Conservation (phyloP, 2,329 filamentous ascomycete species). For the Dothideomycetidae sp. region DNA sequence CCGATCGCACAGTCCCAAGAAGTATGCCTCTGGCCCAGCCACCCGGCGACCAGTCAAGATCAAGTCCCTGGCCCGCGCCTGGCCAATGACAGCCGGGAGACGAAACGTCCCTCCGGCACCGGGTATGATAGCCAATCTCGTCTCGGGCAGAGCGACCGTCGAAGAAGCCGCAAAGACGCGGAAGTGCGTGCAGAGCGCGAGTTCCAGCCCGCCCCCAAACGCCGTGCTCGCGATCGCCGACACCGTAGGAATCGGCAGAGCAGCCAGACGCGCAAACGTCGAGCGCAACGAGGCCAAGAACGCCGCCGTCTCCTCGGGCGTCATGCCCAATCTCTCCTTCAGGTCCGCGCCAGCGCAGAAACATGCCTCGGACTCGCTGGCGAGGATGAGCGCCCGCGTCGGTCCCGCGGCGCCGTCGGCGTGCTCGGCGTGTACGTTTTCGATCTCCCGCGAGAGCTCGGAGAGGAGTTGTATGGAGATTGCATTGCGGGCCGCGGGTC, state of each 20-base stretch:
- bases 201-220: slow-evolving; percentile 84
- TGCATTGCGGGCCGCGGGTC: slow-evolving; percentile 75
- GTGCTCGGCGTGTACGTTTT: slow-evolving; percentile 47
- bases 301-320: slow-evolving; percentile 60
- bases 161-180: slow-evolving; percentile 73
- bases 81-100: slow-evolving; percentile 67
- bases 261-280: slow-evolving; percentile 59
- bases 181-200: slow-evolving; percentile 78
- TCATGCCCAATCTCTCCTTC: slow-evolving; percentile 71
- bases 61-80: slow-evolving; percentile 70
- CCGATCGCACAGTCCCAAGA: slow-evolving; percentile 79
- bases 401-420: slow-evolving; percentile 31
- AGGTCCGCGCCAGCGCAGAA: slow-evolving; percentile 94
- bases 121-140: slow-evolving; percentile 82
- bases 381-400: slow-evolving; percentile 70
- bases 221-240: slow-evolving; percentile 73
- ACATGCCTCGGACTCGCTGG: slow-evolving; percentile 68
- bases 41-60: slow-evolving; percentile 84
- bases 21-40: slow-evolving; percentile 71
- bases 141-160: slow-evolving; percentile 74
- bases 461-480: slow-evolving; percentile 67
- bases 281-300: slow-evolving; percentile 66
- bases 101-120: slow-evolving; percentile 88
- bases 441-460: slow-evolving; percentile 56
- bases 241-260: slow-evolving; percentile 78